These are phyloP conservation scores for Penicillium salamii DNA, from an alignment of 495 filamentous ascomycete genomes.

Conservation along the genomic window DNA sequence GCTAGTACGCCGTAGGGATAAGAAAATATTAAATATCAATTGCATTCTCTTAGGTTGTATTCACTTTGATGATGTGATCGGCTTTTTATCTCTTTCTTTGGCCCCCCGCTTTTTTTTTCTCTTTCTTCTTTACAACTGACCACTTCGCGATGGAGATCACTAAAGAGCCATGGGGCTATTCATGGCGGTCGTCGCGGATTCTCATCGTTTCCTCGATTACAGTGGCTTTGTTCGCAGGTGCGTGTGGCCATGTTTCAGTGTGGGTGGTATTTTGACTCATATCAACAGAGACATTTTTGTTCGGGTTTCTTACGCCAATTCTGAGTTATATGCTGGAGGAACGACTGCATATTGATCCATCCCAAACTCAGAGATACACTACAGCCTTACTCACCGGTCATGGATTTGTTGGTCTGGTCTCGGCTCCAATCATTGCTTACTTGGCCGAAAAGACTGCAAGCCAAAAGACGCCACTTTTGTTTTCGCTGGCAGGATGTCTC, in stretches of 20 bases:
- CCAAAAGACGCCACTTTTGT: slow-evolving; percentile 17
- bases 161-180: slow-evolving; percentile 13
- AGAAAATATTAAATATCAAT: neutral
- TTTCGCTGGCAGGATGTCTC: slow-evolving; percentile 15
- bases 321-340: slow-evolving; percentile 26
- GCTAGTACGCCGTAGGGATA: neutral
- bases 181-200: slow-evolving; percentile 18
- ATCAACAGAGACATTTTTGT: slow-evolving; percentile 29
- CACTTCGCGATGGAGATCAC: neutral
- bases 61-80: neutral
- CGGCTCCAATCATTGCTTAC: slow-evolving; percentile 24
- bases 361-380: slow-evolving; percentile 18
- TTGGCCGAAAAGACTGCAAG: slow-evolving; percentile 21
- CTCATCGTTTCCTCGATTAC: slow-evolving; percentile 18
- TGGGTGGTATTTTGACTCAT: neutral
- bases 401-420: slow-evolving; percentile 16
- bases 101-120: neutral
- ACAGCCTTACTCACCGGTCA: slow-evolving; percentile 15
- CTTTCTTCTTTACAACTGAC: neutral
- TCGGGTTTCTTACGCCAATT: slow-evolving; percentile 28
- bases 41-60: neutral
- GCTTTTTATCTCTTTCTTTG: neutral
- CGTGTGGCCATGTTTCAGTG: slow-evolving; percentile 2
- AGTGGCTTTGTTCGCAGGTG: slow-evolving; percentile 20
- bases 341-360: slow-evolving; percentile 18